Base-by-base conservation (phyloP, 371 early-diverging fungal species). In the Nematocida sp. region DNA sequence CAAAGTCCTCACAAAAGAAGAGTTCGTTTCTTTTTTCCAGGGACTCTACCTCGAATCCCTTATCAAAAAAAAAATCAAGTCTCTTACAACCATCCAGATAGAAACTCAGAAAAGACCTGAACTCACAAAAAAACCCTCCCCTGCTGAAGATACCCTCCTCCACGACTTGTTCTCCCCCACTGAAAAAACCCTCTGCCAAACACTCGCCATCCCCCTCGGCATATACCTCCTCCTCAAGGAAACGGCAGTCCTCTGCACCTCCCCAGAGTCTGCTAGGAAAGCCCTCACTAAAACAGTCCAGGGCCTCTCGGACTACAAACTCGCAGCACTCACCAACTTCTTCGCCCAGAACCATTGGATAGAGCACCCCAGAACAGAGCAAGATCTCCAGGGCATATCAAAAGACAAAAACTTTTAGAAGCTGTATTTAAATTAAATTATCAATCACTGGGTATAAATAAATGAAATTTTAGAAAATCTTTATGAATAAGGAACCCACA, bases 401-500 rank as follows among this genome's bases (percentile, higher is more conserved):
- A 21, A 13, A 50, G 23, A 15, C 51, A 50, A 50, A 13, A 13
- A 50, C 7, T 50, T 7, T 13, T 21, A 56, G 8, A 11, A 13
- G 21, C 27, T 56, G 25, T 64, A 64, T 38, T 56, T 52, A 67
- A 58, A 67, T 32, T 29, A 58, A 58, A 63, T 67, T 67, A 29
- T 27, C 43, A 43, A n/a, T 43, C 13, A 8, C n/a, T 43, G n/a
- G 8, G n/a, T n/a, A 34, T 64, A 64, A 53, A 67, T 52, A 67
- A 58, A 67, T 32, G 43, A 58, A 58, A 63, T 67, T 67, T 65
- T 27, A 23, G 15, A 67, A 57, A 67, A 56, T 60, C 53, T 49
- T 70, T 60, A 70, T 70, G 74, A 70, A 70, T 50, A 70, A 70
- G 62, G 74, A 32, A 57, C 32, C 27, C 49, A 46, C 31, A 48